These are phyloP conservation scores for Benincasa hispida DNA, from an alignment of 306 rosid species.

Conservation along the genomic window DNA sequence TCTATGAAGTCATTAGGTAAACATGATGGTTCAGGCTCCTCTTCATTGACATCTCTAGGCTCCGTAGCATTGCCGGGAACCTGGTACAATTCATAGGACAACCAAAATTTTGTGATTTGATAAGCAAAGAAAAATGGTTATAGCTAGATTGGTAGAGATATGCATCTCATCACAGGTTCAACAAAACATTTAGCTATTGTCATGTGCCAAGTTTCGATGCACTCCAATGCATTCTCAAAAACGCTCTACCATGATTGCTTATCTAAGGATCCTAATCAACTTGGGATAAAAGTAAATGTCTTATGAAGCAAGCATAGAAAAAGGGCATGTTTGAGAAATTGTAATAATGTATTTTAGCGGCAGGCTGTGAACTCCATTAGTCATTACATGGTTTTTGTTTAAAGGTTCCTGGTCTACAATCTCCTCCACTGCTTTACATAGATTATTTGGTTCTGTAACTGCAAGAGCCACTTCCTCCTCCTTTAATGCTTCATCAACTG, in stretches of 20 bases:
- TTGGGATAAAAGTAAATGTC: not conserved
- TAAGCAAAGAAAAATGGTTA: not conserved
- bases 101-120: not conserved
- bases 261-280: not conserved
- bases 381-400: not conserved
- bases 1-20: not conserved
- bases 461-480: conserved; percentile 28
- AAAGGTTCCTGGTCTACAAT: not conserved
- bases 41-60: conserved; percentile 13
- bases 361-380: conserved; percentile 14
- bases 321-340: not conserved
- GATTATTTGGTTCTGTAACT: conserved; percentile 15
- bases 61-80: not conserved
- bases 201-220: not conserved
- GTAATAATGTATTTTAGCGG: conserved; percentile 36
- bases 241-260: not conserved
- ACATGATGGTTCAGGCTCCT: conserved; percentile 19
- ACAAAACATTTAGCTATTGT: not conserved
- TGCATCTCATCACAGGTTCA: not conserved
- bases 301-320: not conserved
- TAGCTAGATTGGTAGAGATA: not conserved
- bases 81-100: not conserved
- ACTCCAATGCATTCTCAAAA: not conserved
- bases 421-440: not conserved
- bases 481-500: conserved; percentile 34